Evolutionary conservation across 108 stramenopile species (phyloP), one percentile per base, ranked within the genome.

Genomic region (Cafeteria roenbergensis): DNA sequence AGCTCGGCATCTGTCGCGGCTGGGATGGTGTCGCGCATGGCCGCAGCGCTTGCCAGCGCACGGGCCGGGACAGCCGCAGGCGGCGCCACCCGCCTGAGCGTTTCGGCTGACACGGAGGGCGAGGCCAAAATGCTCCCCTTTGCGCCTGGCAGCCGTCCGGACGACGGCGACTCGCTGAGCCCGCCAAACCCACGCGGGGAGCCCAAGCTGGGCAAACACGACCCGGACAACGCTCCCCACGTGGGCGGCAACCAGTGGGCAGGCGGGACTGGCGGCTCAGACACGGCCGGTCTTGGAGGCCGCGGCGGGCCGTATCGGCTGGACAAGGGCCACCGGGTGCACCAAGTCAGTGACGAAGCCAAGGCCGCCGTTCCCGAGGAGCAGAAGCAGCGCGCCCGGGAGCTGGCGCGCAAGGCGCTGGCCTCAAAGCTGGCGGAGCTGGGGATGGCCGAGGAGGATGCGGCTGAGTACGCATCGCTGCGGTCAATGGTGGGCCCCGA

Each of bases 271-370:
- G 90, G 90, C 26, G 90, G 90, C 12, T 79, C 77, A 25, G 85
- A 93, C 71, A 93, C 91, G 0, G 91, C 91, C 30, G 91, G 90
- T 8, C 74, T 93, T 0, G 91, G 91, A 35, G 91, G 91, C 3
- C 63, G 89, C 55, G 91, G 91, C 31, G 91, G 91, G 28, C 91
- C 91, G 6, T 93, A 85, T 63, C 72, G 91, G 0, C 66, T 93
- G 36, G 91, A 93, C 67, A 65, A 75, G 32, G 89, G 89, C 2
- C 88, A 90, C 71, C 65, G 62, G 50, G 84, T 90, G 2, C 87
- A 87, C 58, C 89, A 93, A 78, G 87, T 93, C 9, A 74, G 78
- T 8, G 88, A 93, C 57, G 86, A 84, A 42, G 73, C 76, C 60
- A 93, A 90, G 73, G 84, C 83, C 3, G 66, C 87, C 67, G 88